Evolutionary conservation across 352 stramenopile genomes (phyloP).

Genomic region (Achlya hypogyna): DNA sequence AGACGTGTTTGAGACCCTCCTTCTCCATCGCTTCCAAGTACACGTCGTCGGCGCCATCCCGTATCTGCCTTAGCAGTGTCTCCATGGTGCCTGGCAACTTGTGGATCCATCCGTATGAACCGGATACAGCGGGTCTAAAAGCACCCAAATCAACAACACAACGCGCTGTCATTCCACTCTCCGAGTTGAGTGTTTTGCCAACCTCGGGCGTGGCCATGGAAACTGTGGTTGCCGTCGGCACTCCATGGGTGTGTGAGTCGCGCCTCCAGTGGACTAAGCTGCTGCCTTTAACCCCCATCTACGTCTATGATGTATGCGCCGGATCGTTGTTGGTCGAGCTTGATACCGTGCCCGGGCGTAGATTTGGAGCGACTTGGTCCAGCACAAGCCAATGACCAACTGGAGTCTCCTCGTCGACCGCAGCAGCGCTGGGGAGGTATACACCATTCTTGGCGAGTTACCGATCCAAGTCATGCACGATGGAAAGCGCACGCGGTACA

Average conservation of each 20-base stretch:
- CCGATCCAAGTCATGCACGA: conserved; percentile 1
- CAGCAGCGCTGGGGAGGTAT: background rate
- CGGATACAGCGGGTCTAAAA: background rate
- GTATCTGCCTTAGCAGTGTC: background rate
- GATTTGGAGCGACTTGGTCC: conserved; percentile 15
- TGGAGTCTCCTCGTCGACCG: background rate
- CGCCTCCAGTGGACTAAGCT: background rate
- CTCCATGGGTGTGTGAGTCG: background rate
- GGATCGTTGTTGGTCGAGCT: background rate
- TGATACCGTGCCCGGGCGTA: background rate
- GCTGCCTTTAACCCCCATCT: background rate
- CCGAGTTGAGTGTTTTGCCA: no score
- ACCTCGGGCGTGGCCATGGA: no score
- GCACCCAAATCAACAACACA: background rate
- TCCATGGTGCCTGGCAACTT: background rate
- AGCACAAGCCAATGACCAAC: background rate
- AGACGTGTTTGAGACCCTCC: conserved; percentile 18
- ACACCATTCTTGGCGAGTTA: background rate
- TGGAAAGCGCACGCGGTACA: background rate
- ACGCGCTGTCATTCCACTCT: no score
- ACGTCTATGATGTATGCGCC: conserved; percentile 7
- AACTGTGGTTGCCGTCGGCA: background rate
- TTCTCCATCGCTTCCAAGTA: conserved; percentile 1
- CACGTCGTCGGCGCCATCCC: background rate
- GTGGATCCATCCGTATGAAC: background rate